Percentiles rank a stretch among this genome's conserved stretches.
Conservation (phyloP, 164 flowering plant species). For the Saururus chinensis region DNA sequence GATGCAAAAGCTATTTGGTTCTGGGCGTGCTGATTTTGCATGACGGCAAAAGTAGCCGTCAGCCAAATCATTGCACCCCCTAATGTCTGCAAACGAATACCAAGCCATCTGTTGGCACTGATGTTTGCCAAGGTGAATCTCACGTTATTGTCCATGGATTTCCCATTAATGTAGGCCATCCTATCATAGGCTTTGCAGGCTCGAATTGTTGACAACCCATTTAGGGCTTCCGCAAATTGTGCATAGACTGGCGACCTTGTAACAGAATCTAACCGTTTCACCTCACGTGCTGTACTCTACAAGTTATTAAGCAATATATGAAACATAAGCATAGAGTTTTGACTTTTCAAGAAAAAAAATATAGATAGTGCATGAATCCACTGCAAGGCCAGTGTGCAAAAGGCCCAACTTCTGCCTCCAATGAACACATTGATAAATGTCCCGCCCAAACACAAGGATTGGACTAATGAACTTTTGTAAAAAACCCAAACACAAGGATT, state of each 20-base stretch:
- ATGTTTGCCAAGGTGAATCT: constrained; percentile 85
- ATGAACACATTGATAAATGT: too few species aligned
- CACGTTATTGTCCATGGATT: constrained; percentile 88
- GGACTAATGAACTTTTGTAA: too few species aligned
- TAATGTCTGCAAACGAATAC: constrained; percentile 72
- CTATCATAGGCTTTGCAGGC: constrained; percentile 97
- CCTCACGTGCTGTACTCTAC: constrained; percentile 96
- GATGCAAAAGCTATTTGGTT: constrained; percentile 92
- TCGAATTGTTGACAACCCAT: constrained; percentile 85
- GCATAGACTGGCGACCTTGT: constrained; percentile 98
- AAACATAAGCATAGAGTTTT: not conserved
- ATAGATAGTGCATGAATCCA: too few species aligned
- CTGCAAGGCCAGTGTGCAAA: too few species aligned
- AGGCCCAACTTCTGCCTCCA: too few species aligned
- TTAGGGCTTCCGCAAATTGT: constrained; percentile 95
- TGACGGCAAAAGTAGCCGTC: constrained; percentile 92
- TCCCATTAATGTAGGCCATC: constrained; percentile 85
- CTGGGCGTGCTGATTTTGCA: constrained; percentile 86
- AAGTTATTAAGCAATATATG: constrained; percentile 1
- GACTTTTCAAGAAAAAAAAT: too few species aligned
- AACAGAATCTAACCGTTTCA: constrained; percentile 89
- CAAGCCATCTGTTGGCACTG: constrained; percentile 95
- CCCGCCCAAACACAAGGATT: too few species aligned
- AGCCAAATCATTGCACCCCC: constrained; percentile 99
- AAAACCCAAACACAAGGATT: too few species aligned